Evolutionary conservation across 176 grass and related monocot species (phyloP).

Genomic region (Triticum timopheevii): DNA sequence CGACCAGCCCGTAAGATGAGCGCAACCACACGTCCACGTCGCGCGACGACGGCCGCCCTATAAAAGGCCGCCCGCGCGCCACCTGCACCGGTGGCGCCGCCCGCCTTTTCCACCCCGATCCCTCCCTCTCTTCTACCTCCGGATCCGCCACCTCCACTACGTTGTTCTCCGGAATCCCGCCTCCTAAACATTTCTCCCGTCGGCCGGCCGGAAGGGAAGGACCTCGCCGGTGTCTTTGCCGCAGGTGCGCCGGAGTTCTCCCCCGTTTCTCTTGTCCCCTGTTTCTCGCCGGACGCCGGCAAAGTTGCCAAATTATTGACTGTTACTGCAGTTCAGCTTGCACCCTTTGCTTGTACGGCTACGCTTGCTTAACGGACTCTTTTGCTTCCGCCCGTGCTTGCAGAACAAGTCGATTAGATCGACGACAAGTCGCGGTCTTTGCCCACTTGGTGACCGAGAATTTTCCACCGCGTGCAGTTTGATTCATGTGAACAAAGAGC

Average conservation of each 20-base stretch:
- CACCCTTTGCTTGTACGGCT: neutral
- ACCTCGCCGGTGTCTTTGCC: neutral
- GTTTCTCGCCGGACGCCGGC: neutral
- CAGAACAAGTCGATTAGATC: slow-evolving; percentile 17
- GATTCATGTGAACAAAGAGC: neutral
- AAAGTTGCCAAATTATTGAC: no score
- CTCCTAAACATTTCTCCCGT: no score
- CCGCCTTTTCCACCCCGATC: neutral
- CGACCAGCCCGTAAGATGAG: neutral
- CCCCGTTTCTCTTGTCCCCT: neutral
- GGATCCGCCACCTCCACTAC: no score
- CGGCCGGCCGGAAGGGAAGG: neutral
- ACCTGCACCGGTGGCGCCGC: slow-evolving; percentile 12
- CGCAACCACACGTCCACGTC: neutral
- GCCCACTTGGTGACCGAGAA: neutral
- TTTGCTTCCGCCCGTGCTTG: neutral
- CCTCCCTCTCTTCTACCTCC: neutral
- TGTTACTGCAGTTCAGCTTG: neutral
- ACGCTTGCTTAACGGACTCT: neutral
- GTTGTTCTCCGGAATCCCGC: neutral
- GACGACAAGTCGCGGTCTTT: neutral
- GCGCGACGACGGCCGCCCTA: slow-evolving; percentile 21
- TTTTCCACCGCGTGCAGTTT: neutral
- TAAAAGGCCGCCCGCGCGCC: slow-evolving; percentile 28
- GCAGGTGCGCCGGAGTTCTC: neutral